A percentile compares a stretch with the other conserved stretches of the same genome.
These are phyloP conservation scores for Naganishia sp. DNA, from an alignment of 1,284 basidiomycete species.

Conservation along the genomic window DNA sequence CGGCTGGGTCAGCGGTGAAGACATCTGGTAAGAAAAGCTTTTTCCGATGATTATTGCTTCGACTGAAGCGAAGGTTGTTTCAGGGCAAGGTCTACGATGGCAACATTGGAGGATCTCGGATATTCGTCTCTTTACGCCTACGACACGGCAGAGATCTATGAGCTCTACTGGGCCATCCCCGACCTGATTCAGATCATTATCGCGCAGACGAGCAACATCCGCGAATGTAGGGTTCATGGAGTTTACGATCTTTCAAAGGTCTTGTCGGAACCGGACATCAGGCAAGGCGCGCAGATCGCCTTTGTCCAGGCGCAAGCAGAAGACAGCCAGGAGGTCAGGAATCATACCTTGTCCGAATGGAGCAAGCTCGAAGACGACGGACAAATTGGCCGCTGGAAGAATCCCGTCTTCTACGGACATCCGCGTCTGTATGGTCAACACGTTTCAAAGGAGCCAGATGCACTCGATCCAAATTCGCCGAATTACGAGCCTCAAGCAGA, in stretches of 20 bases:
- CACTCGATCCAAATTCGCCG: conserved; percentile 2
- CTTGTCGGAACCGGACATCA: not conserved
- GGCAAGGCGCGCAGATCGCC: not conserved
- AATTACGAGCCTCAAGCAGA: conserved; percentile 25
- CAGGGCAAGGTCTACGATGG: conserved; percentile 42
- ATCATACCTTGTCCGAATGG: not conserved
- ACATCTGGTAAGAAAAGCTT: conserved; percentile 33
- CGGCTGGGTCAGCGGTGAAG: conserved; percentile 33
- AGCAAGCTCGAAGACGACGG: not conserved
- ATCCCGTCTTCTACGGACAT: conserved; percentile 3
- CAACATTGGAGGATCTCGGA: conserved; percentile 40
- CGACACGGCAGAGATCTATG: conserved; percentile 40
- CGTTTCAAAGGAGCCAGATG: not conserved
- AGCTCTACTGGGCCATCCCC: conserved; percentile 44
- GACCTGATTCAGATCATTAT: conserved; percentile 41
- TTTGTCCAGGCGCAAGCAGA: conserved; percentile 1
- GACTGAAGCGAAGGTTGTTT: not conserved
- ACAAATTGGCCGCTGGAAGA: not conserved
- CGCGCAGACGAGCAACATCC: conserved; percentile 36
- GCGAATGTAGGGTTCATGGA: conserved; percentile 30
- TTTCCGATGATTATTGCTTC: not conserved
- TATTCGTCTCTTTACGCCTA: conserved; percentile 43
- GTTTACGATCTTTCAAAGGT: conserved; percentile 15
- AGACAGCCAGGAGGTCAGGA: not conserved
- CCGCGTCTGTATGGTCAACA: conserved; percentile 19